Evolutionary conservation across 192 early-diverging fungal genomes (phyloP), one percentile per base, ranked within the genome.

Genomic region (Phlyctochytrium arcticum): DNA sequence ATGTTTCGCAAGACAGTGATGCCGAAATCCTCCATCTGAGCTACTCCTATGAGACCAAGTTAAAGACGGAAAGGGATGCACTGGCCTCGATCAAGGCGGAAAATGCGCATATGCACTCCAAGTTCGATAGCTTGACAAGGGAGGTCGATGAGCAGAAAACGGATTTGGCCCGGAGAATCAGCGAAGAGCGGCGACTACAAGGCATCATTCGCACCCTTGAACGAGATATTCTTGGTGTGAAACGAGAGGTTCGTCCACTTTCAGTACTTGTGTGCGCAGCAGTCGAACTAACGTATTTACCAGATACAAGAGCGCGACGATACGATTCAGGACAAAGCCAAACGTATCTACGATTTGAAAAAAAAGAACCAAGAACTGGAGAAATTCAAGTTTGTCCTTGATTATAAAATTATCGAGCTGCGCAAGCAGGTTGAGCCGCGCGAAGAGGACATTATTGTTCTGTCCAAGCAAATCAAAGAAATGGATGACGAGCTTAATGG

Each of bases 321-420:
- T 50, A 84, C 82, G 21, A 80, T 84, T 36, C 70, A 75, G 39
- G 82, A 84, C 55, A 84, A 84, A 60, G 79, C 80, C 37, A 84
- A 84, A 55, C 72, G 82, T 26, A 84, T 84, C 53, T 82, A 77
- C 48, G 82, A 84, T 57, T 49, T 84, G 17, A 73, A 80, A 54
- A 84, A 84, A 49, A 84, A 84, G 46, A 84, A 84, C 49, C 79
- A 84, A 53, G 82, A 84, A 55, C 72, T 84, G 30, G 82, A 84
- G 68, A 84, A 84, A 65, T 84, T 84, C 66, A 84, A 84, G 56
- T 84, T 84, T 62, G 82, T 84, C 9, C 65, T 84, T 26, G 82
- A 84, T 48, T 84, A 80, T 61, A 84, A 84, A 57, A 77, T 84
- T 31, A 42, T 77, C n/a, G 82, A 84, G 62, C 51, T 84, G 15